Conservation (phyloP, 768 basidiomycete genomes). For the Leccinum boreale region DNA sequence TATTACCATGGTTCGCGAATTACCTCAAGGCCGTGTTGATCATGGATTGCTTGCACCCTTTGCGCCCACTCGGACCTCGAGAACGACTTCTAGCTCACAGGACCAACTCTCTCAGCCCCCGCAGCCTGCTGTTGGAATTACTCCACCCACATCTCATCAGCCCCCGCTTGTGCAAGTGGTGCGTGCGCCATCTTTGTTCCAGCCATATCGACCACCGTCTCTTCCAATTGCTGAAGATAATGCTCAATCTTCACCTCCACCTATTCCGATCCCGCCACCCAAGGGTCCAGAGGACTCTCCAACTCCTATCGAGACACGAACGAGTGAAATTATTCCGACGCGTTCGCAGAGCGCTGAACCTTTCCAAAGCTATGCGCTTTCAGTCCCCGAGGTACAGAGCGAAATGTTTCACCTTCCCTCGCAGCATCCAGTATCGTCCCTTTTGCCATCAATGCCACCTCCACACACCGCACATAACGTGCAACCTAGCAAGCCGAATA, state of each 20-base stretch:
- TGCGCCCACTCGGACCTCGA: conserved; percentile 24
- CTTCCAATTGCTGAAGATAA: conserved; percentile 11
- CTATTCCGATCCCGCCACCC: conserved; percentile 29
- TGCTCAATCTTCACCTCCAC: conserved; percentile 27
- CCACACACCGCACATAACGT: conserved; percentile 1
- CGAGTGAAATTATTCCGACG: conserved; percentile 24
- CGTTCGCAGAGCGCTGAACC: conserved; percentile 12
- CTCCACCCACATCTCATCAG: conserved; percentile 15
- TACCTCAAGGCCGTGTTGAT: conserved; percentile 25
- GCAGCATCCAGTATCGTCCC: background rate
- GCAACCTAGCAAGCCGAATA: conserved; percentile 9
- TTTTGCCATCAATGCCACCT: background rate
- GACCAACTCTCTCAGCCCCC: conserved; percentile 16
- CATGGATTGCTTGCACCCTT: conserved; percentile 25
- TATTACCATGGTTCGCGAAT: conserved; percentile 11
- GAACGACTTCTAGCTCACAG: conserved; percentile 21
- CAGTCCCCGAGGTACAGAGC: conserved; percentile 16
- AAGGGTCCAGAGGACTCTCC: conserved; percentile 22
- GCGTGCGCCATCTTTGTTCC: conserved; percentile 24
- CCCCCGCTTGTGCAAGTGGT: conserved; percentile 4
- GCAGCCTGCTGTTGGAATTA: conserved; percentile 12
- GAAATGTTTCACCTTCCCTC: conserved; percentile 25
- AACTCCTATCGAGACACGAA: conserved; percentile 20
- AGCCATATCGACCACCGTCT: conserved; percentile 23
- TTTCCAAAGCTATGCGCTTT: background rate